A percentile compares a stretch with the other conserved stretches of the same genome.
Conservation (phyloP, 306 rosid species). For the Vigna unguiculata region DNA sequence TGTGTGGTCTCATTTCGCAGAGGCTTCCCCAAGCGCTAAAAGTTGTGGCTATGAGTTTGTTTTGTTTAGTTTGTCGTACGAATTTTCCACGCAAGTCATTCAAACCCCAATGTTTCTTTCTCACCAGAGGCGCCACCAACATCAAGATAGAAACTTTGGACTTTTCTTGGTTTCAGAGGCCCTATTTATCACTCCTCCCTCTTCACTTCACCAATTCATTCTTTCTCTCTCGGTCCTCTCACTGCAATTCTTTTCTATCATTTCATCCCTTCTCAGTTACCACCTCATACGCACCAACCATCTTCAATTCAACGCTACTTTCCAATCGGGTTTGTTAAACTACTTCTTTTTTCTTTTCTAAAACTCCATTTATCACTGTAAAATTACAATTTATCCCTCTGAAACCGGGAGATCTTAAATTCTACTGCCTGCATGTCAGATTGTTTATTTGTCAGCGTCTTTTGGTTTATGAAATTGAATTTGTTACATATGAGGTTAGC, state of each 20-base stretch:
- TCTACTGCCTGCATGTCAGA: neutral
- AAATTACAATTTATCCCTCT: neutral
- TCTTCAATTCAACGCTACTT: neutral
- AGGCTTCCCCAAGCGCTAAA: neutral
- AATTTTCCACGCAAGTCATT: constrained; percentile 11
- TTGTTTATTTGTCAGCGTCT: too few species aligned
- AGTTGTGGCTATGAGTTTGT: neutral
- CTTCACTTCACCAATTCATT: neutral
- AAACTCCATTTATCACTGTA: neutral
- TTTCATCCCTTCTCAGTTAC: neutral
- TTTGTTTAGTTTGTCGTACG: neutral
- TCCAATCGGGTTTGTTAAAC: neutral
- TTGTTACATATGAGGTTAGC: too few species aligned
- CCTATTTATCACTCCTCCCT: neutral
- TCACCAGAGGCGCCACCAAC: neutral
- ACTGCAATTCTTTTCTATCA: neutral
- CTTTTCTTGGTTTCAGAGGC: too few species aligned
- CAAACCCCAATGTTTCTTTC: neutral
- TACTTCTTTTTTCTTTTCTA: too few species aligned
- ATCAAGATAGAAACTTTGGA: neutral
- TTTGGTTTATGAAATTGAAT: too few species aligned
- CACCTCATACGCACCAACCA: neutral
- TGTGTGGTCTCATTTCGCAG: constrained; percentile 4
- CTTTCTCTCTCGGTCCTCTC: neutral
- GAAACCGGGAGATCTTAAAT: neutral